These are phyloP conservation scores for Musa itinerans DNA, from an alignment of 176 grass and related monocot species.

Conservation along the genomic window DNA sequence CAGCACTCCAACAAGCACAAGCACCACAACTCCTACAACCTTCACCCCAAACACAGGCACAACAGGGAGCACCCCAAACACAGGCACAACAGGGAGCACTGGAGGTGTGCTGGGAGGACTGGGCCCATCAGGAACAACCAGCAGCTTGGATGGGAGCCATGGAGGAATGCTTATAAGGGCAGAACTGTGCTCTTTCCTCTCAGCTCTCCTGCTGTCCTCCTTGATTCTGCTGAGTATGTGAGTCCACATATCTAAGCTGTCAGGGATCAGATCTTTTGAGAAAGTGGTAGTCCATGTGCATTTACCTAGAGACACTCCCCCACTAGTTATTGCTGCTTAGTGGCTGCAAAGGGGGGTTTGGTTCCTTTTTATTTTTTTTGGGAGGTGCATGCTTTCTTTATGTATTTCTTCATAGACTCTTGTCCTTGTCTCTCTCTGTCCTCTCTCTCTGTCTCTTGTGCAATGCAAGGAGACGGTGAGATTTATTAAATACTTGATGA, in stretches of 20 bases:
- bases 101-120: constrained; percentile 16
- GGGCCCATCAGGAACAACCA: background rate
- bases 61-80: background rate
- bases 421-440: too few relatives aligned
- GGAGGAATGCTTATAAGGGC: background rate
- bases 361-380: too few relatives aligned
- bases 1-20: too few relatives aligned
- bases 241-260: background rate
- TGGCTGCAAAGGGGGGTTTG: too few relatives aligned
- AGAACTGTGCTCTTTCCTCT: background rate
- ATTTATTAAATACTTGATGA: too few relatives aligned
- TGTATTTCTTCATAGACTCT: too few relatives aligned
- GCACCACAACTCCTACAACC: too few relatives aligned
- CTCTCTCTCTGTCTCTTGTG: too few relatives aligned
- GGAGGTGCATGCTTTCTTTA: too few relatives aligned
- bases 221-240: background rate
- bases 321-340: too few relatives aligned
- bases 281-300: background rate
- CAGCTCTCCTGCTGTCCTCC: background rate
- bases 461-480: too few relatives aligned
- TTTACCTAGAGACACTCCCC: too few relatives aligned
- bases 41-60: background rate
- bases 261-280: background rate
- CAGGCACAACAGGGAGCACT: background rate
- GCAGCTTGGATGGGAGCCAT: background rate